Evolutionary conservation across 805 yeast genomes (phyloP).

Genomic region (Kregervanrija delftensis): DNA sequence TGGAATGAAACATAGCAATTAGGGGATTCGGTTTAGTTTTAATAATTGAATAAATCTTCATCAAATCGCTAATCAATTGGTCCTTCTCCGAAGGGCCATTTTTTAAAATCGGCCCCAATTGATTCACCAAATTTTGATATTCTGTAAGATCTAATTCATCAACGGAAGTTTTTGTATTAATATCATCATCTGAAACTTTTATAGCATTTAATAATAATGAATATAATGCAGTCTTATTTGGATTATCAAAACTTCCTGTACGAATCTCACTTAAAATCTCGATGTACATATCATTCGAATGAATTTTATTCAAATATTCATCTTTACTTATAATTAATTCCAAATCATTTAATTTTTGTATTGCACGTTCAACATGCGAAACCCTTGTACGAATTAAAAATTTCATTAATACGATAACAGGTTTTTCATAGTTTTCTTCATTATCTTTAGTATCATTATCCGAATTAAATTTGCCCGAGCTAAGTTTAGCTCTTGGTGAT

Average conservation of each 20-base stretch:
- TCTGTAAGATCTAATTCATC: too few relatives aligned
- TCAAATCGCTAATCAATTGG: conserved; percentile 4
- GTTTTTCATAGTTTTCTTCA: not conserved
- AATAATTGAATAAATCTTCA: conserved; percentile 5
- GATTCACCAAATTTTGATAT: too few relatives aligned
- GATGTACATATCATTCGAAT: conserved; percentile 14
- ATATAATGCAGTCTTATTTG: conserved; percentile 15
- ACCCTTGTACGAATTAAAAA: conserved; percentile 11
- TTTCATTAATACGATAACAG: not conserved
- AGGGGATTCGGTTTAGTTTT: conserved; percentile 7
- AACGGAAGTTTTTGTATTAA: not conserved
- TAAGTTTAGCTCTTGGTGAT: not conserved
- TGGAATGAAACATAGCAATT: conserved; percentile 4
- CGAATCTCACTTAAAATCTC: conserved; percentile 20
- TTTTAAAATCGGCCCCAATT: too few relatives aligned
- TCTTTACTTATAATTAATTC: conserved; percentile 11
- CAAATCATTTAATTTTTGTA: conserved; percentile 6
- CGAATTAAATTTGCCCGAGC: not conserved
- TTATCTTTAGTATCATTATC: not conserved
- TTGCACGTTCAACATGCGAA: conserved; percentile 9
- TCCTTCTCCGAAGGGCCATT: not conserved
- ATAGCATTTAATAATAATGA: conserved; percentile 12
- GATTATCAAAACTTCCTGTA: conserved; percentile 12
- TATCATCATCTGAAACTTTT: conserved; percentile 4
- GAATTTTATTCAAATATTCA: conserved; percentile 14